phyloP scores from a whole-genome alignment of 2,329 filamentous ascomycete genomes.

The Chalara sp. region DNA sequence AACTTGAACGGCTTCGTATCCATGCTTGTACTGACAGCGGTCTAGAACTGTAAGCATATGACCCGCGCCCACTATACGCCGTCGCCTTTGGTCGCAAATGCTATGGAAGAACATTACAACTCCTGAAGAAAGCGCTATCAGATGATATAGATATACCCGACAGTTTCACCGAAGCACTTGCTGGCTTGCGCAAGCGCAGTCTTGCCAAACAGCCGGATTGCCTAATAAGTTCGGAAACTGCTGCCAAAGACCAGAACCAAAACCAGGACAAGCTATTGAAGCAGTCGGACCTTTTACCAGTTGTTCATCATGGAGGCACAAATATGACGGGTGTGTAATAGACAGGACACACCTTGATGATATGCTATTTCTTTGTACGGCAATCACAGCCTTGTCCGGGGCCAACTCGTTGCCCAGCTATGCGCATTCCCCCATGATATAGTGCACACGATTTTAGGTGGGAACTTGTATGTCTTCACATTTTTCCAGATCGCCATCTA shows the following conservation, averaged over 20 bases:
- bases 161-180: constrained; percentile 21
- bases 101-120: constrained; percentile 39
- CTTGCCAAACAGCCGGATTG: constrained; percentile 24
- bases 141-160: constrained; percentile 23
- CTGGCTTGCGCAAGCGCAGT: constrained; percentile 21
- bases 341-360: too few species aligned
- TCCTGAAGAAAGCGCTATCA: constrained; percentile 43
- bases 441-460: too few species aligned
- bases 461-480: too few species aligned
- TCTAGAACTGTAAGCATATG: neutral
- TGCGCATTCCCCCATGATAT: too few species aligned
- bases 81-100: constrained; percentile 51
- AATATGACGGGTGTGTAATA: too few species aligned
- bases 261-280: constrained; percentile 38
- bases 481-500: too few species aligned
- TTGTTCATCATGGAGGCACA: constrained; percentile 42
- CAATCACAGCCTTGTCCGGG: too few species aligned
- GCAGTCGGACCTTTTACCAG: constrained; percentile 62
- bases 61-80: constrained; percentile 36
- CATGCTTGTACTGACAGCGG: neutral
- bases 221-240: constrained; percentile 9
- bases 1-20: constrained; percentile 25
- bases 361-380: too few species aligned
- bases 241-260: constrained; percentile 15
- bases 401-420: too few species aligned